Base-by-base conservation (phyloP, 257 asterid genomes). In the Nicotiana paniculata region DNA sequence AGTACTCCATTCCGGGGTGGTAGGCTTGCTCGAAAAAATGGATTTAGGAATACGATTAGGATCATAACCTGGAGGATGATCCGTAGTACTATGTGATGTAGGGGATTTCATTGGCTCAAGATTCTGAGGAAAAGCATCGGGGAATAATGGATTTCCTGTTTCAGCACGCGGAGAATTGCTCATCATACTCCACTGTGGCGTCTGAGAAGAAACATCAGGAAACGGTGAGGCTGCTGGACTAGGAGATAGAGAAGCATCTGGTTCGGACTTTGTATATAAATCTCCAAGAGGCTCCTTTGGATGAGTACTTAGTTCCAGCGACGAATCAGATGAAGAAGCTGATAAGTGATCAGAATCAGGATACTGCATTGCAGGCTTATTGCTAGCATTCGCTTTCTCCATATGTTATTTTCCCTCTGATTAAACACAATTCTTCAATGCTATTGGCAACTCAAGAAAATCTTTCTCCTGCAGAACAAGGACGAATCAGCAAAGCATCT, bases 1-100 rank as follows among this genome's bases (percentile, higher is more conserved):
- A 11, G 77, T 72, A 70, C 99, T 96, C 99, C 98, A 95, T 2
- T 92, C 97, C 2, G 87, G 54, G 12, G 86, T 85, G 4, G 87
- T n/a, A 6, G 89, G 79, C 7, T 86, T 86, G 10, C 81, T 83
- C 2, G 88, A 76, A 13, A 92, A 92, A 17, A 91, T 32, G 4
- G 95, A 89, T 12, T 90, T 26, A 1, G 93, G 97, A 48, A 92
- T 92, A 17, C 95, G 93, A 39, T 81, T 81, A 3, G 95, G 95
- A 69, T 92, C 93, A 75, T 91, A 92, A 16, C 86, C 88, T 1
- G 84, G 69, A 6, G 89, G 90, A 7, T 59, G 78, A 10, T 82
- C 89, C 90, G 86, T 54, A 3, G 26, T 90, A 28, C 87, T 80
- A 46, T 66, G 82, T 55, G 84, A 46, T 0, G 86, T 85, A 43